These are phyloP conservation scores for Solanum hybrid DNA, from an alignment of 305 asterid genomes.

Conservation along the genomic window DNA sequence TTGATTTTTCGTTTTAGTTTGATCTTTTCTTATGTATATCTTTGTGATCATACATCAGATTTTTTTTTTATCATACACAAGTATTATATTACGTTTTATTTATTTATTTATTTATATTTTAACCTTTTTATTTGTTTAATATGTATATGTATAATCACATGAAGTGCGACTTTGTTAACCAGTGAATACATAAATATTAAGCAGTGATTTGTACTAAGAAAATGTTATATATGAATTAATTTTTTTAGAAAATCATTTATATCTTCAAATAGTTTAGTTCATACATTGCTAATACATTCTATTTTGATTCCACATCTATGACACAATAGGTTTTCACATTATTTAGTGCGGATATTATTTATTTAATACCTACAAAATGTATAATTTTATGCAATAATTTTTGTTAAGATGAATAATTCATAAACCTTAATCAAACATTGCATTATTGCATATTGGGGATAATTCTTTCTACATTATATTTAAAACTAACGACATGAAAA, in stretches of 20 bases:
- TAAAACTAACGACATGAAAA: neutral
- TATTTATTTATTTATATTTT: neutral
- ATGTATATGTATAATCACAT: neutral
- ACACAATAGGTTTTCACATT: neutral
- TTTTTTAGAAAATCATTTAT: neutral
- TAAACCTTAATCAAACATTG: neutral
- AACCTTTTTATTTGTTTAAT: neutral
- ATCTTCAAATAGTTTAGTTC: neutral
- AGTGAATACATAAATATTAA: neutral
- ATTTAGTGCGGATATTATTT: neutral
- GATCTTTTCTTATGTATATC: neutral
- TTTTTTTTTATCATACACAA: neutral
- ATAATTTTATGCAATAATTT: neutral
- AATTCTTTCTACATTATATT: neutral
- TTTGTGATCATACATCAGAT: neutral
- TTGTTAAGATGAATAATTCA: neutral
- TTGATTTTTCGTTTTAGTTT: neutral
- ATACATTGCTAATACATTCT: neutral
- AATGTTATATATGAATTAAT: neutral
- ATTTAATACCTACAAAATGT: neutral
- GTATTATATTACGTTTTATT: neutral
- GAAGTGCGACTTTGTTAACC: neutral
- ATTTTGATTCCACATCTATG: neutral
- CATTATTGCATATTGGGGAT: neutral
- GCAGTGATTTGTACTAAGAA: neutral